Base-by-base conservation (phyloP, 495 filamentous ascomycete genomes). In the Penicillium diatomitis region DNA sequence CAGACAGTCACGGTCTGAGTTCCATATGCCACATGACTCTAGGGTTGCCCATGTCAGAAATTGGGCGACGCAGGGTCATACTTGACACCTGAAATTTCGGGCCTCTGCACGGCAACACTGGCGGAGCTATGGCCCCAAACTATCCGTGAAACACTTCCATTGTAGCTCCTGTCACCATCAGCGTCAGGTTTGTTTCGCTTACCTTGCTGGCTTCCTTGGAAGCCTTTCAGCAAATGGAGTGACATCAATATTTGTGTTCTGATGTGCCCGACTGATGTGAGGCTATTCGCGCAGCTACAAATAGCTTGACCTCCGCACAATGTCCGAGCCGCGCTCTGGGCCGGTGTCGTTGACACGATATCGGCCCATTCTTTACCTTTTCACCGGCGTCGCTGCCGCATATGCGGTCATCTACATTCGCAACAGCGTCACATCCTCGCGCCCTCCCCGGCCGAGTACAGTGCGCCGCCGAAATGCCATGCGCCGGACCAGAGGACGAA, bases 391-490 rank as follows among this genome's bases (percentile, higher is more conserved):
- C 38, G 72, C 70, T 49, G 72, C 72, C 36, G 67, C 73, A 11
- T 75, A 69, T 55, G 73, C 71, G 8, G 56, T 77, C 20, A 64
- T 76, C 6, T 74, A 72, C 47, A 65, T 76, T 11, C 70, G 65
- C 38, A 71, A 67, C 38, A 62, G 68, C 32, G 30, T 75, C 40
- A 41, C 61, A 28, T 61, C 61, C 0, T 48, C 64, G 4, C 54
- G 51, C n/a, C 38, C 68, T 6, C 41, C 61, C 2, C 39, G 60
- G 1, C 53, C 65, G 31, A 9, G 59, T 30, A 52, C 60, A 3
- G 64, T 78, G 31, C 75, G 68, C 38, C 74, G 75, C 33, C 72
- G 74, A 51, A 70, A 69, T 53, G 70, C 75, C 45, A 51, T 74
- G 20, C 70, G 68, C 50, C 72, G 73, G 44, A 58, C 48, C 6